A percentile compares a stretch with the other conserved stretches of the same genome.
Evolutionary conservation across 176 grass and related monocot genomes (phyloP).

Genomic region (Metroxylon sagu): DNA sequence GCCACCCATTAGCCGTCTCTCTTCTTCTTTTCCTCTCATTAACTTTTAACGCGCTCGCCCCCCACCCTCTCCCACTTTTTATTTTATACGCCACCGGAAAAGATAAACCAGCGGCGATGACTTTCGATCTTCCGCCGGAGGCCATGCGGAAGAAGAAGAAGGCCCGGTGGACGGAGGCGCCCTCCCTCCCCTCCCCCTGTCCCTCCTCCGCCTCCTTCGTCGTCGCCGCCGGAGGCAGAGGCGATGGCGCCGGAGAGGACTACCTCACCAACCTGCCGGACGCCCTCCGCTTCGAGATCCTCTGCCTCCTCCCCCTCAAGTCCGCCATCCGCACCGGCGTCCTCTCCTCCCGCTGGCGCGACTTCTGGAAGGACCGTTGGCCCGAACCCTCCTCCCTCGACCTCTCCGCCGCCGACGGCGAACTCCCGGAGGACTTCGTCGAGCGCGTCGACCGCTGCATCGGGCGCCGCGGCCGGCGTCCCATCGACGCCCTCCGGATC

Average conservation of each 20-base stretch:
- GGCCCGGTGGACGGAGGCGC: background rate
- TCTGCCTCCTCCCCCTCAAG: slow-evolving; percentile 38
- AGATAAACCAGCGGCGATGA: no score
- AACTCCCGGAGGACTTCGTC: slow-evolving; percentile 3
- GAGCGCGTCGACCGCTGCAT: background rate
- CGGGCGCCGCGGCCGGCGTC: slow-evolving; percentile 30
- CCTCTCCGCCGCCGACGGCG: background rate
- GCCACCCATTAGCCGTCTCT: no score
- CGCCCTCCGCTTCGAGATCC: slow-evolving; percentile 28
- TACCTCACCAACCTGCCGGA: slow-evolving; percentile 33
- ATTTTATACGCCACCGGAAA: no score
- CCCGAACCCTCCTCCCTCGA: slow-evolving; percentile 13
- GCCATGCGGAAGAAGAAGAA: slow-evolving; percentile 7
- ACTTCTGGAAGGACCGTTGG: slow-evolving; percentile 40
- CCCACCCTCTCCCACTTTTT: no score
- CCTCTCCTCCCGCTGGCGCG: slow-evolving; percentile 31
- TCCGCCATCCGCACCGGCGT: slow-evolving; percentile 32
- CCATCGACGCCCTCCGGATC: slow-evolving; percentile 38
- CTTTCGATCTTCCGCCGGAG: no score
- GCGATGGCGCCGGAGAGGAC: background rate
- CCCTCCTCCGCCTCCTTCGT: background rate
- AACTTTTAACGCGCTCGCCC: no score
- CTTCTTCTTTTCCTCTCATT: no score
- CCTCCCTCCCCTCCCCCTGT: background rate
- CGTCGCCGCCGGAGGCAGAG: background rate